phyloP scores from a whole-genome alignment of 495 filamentous ascomycete species.

The Cenococcum geophilum region DNA sequence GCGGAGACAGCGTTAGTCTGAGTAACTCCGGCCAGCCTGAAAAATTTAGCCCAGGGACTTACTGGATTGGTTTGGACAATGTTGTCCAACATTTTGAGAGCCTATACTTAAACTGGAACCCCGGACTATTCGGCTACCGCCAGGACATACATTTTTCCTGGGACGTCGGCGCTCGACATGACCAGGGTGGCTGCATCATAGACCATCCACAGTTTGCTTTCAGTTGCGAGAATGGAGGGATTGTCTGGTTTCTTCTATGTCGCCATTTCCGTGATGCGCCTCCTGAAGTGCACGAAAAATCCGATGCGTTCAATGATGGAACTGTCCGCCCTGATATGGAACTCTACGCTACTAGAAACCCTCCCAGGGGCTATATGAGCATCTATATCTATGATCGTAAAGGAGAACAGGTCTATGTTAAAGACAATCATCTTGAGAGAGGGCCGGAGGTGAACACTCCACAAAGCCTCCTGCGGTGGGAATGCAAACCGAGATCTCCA shows the following conservation, averaged over 20 bases:
- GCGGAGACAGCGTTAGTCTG: not conserved
- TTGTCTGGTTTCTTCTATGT: slow-evolving; percentile 76
- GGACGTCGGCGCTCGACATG: slow-evolving; percentile 50
- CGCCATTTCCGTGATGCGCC: slow-evolving; percentile 62
- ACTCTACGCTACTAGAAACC: slow-evolving; percentile 1
- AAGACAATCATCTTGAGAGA: slow-evolving; percentile 58
- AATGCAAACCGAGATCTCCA: slow-evolving; percentile 49
- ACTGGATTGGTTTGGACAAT: slow-evolving; percentile 86
- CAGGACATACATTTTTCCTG: slow-evolving; percentile 89
- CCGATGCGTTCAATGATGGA: slow-evolving; percentile 22
- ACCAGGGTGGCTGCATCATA: slow-evolving; percentile 55
- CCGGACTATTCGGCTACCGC: slow-evolving; percentile 68
- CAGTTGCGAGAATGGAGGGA: slow-evolving; percentile 48
- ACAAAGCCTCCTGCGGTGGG: slow-evolving; percentile 76
- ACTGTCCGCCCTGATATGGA: slow-evolving; percentile 12
- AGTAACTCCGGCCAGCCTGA: not conserved
- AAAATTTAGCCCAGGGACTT: slow-evolving; percentile 36
- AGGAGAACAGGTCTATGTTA: slow-evolving; percentile 69
- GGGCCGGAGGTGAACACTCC: slow-evolving; percentile 90
- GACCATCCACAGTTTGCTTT: slow-evolving; percentile 81
- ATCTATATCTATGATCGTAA: slow-evolving; percentile 69
- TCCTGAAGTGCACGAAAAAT: slow-evolving; percentile 12
- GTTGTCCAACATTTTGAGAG: slow-evolving; percentile 88
- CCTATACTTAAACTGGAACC: slow-evolving; percentile 96
- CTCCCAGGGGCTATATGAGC: slow-evolving; percentile 63